Evolutionary conservation across 768 basidiomycete genomes (phyloP), one percentile per base, ranked within the genome.

Genomic region (Agaricus blazei): DNA sequence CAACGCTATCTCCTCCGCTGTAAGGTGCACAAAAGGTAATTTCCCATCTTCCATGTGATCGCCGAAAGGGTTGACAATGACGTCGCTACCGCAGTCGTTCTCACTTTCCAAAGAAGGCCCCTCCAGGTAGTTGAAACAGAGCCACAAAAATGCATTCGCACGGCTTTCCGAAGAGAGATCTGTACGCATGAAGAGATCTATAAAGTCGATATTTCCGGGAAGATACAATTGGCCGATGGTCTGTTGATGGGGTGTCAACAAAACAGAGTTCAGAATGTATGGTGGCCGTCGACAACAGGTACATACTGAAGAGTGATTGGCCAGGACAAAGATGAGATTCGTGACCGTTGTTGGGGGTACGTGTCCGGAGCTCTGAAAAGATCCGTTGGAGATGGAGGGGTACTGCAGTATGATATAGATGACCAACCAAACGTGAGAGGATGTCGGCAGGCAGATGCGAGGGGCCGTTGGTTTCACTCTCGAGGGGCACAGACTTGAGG

Each of bases 141-240:
- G 77, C 87, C 89, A 93, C 28, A 96, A 79, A 68, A 96, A 93
- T 2, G 87, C 88, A 43, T 72, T 77, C 6, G 89, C 90, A 43
- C 93, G 87, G 50, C 85, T 83, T 5, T 70, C 66, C 1, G 92
- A 92, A 7, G 90, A 84, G 43, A 91, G 76, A 60, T 88, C 82
- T 9, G 67, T 67, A 26, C 89, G 87, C 49, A 89, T 75, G 70
- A 95, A 95, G 54, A 95, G 72, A 71, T 94, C 92, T 27, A 87
- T 75, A 58, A 94, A 88, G 62, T 89, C 87, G 40, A 87, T 59
- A 29, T 79, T 79, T n/a, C 81, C 75, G 41, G 87, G 80, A 62
- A 93, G 90, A 69, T 91, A 88, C 19, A 75, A 67, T 54, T 79
- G 75, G 31, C 83, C 80, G 48, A 84, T 72, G 31, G 80, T 75